phyloP scores from a whole-genome alignment of 176 grass and related monocot species.

The Carex scoparia region DNA sequence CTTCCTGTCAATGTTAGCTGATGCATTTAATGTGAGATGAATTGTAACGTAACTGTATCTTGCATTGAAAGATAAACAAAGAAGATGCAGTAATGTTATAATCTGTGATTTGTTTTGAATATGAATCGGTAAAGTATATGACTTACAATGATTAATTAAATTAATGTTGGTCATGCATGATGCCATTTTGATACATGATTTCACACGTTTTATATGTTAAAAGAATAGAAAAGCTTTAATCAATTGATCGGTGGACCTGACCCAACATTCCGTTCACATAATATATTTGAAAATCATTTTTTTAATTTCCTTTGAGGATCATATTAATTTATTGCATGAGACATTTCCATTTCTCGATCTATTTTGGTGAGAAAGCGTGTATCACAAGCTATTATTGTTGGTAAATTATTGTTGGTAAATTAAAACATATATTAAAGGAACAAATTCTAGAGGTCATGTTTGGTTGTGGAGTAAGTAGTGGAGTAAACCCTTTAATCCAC shows the following conservation, averaged over 20 bases:
- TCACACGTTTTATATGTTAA: background rate
- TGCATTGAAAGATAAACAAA: background rate
- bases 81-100: background rate
- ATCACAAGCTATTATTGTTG: background rate
- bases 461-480: too few species aligned
- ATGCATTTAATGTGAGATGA: background rate
- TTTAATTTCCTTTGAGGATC: background rate
- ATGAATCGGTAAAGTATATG: background rate
- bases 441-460: too few species aligned
- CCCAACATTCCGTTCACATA: background rate
- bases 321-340: background rate
- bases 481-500: too few species aligned
- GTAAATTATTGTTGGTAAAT: background rate
- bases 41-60: background rate
- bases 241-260: background rate
- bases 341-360: background rate
- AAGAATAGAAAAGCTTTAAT: background rate
- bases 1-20: background rate
- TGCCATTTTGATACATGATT: slow-evolving; percentile 1
- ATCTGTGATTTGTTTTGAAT: background rate
- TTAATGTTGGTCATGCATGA: background rate
- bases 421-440: background rate
- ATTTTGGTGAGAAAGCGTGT: background rate
- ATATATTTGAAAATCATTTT: background rate
- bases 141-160: background rate